phyloP scores from a whole-genome alignment of 2,329 filamentous ascomycete species.

The Atkinsonella hypoxylon region DNA sequence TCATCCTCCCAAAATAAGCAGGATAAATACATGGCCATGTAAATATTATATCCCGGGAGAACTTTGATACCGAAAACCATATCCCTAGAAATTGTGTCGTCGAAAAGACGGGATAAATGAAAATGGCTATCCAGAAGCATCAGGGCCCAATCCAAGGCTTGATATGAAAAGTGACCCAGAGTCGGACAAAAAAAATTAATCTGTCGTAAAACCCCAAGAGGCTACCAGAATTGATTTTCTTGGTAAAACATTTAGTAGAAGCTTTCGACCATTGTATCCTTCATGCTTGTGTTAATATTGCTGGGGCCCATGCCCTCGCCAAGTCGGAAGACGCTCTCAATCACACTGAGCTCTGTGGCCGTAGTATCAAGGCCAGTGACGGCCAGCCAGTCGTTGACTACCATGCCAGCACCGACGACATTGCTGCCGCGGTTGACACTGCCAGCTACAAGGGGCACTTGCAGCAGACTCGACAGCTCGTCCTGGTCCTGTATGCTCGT shows the following conservation, averaged over 20 bases:
- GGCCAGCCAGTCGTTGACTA: slow-evolving; percentile 77
- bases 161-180: background rate
- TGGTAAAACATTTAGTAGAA: slow-evolving; percentile 61
- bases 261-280: slow-evolving; percentile 97
- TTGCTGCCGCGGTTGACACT: slow-evolving; percentile 86
- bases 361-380: slow-evolving; percentile 90
- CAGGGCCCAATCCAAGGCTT: background rate
- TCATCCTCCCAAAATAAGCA: slow-evolving; percentile 3
- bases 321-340: slow-evolving; percentile 91
- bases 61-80: slow-evolving; percentile 7
- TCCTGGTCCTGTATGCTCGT: slow-evolving; percentile 97
- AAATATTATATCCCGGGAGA: background rate
- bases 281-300: slow-evolving; percentile 72
- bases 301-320: slow-evolving; percentile 74
- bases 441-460: slow-evolving; percentile 91
- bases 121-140: background rate
- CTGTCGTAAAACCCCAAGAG: slow-evolving; percentile 7
- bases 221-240: background rate
- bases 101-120: background rate
- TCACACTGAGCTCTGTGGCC: slow-evolving; percentile 91
- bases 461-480: slow-evolving; percentile 82
- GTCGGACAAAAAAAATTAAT: slow-evolving; percentile 1
- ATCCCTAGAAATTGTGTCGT: slow-evolving; percentile 1
- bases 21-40: background rate
- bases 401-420: slow-evolving; percentile 69